Percentiles rank a stretch among this genome's conserved stretches.
phyloP scores from a whole-genome alignment of 208 protist species.

The Novymonas esmeraldas region DNA sequence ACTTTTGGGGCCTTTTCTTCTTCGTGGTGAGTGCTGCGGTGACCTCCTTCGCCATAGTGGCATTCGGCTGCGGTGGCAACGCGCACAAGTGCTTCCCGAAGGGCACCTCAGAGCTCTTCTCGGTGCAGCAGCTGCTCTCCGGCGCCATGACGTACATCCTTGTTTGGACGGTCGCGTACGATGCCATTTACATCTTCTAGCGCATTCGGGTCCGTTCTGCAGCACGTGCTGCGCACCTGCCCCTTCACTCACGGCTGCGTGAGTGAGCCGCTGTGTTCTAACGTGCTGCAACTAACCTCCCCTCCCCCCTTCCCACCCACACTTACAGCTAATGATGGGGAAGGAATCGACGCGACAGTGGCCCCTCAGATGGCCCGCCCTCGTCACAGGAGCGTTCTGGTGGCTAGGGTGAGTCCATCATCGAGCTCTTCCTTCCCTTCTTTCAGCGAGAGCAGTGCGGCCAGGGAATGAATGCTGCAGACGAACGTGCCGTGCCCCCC shows the following conservation, averaged over 20 bases:
- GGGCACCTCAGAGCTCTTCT: slow-evolving; percentile 68
- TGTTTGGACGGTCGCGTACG: slow-evolving; percentile 87
- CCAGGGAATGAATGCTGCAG: no score
- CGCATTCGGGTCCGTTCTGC: not conserved
- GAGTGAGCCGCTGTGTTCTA: not conserved
- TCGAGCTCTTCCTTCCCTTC: no score
- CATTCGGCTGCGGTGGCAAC: slow-evolving; percentile 53
- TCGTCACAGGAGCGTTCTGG: no score
- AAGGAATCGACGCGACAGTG: no score
- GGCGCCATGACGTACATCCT: slow-evolving; percentile 87
- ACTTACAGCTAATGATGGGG: no score
- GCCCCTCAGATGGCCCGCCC: no score
- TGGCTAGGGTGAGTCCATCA: no score
- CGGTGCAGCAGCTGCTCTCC: slow-evolving; percentile 55
- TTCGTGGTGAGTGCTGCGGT: slow-evolving; percentile 59
- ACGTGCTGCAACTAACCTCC: slow-evolving; percentile 1
- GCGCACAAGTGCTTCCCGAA: slow-evolving; percentile 78
- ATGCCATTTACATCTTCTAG: slow-evolving; percentile 91
- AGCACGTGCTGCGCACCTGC: not conserved
- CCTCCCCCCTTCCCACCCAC: no score
- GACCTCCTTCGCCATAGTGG: slow-evolving; percentile 64
- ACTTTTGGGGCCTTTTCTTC: slow-evolving; percentile 70
- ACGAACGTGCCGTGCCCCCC: no score
- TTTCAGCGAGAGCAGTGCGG: no score
- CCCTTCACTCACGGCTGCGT: not conserved